A percentile compares a stretch with the other conserved stretches of the same genome.
Evolutionary conservation across 805 yeast genomes (phyloP).

Genomic region (Hanseniaspora osmophila): DNA sequence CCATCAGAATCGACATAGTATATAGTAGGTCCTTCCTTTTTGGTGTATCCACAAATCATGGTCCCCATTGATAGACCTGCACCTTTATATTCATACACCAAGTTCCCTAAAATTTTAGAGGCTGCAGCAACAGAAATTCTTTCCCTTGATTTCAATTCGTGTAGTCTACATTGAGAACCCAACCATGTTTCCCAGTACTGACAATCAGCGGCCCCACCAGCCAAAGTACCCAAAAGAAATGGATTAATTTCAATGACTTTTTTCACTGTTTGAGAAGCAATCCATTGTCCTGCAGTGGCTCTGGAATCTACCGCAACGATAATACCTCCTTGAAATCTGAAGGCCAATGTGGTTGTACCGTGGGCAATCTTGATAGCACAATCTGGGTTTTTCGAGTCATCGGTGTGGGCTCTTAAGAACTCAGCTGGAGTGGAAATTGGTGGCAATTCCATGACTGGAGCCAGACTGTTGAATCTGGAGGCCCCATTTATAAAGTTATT

Average conservation of each 20-base stretch:
- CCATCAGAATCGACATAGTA: slow-evolving; percentile 97
- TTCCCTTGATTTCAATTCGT: slow-evolving; percentile 87
- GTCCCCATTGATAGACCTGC: slow-evolving; percentile 99
- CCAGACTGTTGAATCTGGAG: slow-evolving; percentile 19
- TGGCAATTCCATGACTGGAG: slow-evolving; percentile 59
- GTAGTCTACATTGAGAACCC: slow-evolving; percentile 89
- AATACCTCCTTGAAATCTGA: slow-evolving; percentile 90
- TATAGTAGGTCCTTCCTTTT: slow-evolving; percentile 88
- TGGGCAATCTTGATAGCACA: slow-evolving; percentile 94
- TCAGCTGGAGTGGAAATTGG: slow-evolving; percentile 83
- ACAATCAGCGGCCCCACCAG: slow-evolving; percentile 99
- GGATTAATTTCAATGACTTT: slow-evolving; percentile 96
- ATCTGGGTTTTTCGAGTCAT: slow-evolving; percentile 83
- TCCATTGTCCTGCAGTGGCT: slow-evolving; percentile 96
- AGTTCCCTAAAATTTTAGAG: slow-evolving; percentile 77
- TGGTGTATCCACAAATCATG: slow-evolving; percentile 94
- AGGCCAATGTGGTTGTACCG: slow-evolving; percentile 97
- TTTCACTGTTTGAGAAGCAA: slow-evolving; percentile 94
- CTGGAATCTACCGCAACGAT: slow-evolving; percentile 94
- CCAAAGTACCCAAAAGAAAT: slow-evolving; percentile 90
- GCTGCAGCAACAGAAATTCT: slow-evolving; percentile 95
- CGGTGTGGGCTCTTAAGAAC: slow-evolving; percentile 94
- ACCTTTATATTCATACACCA: slow-evolving; percentile 89
- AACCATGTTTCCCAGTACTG: slow-evolving; percentile 99
- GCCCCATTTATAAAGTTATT: slow-evolving; percentile 25